Evolutionary conservation across 129 eudicot species (phyloP), one percentile per base, ranked within the genome.

Genomic region (Calendula officinalis): DNA sequence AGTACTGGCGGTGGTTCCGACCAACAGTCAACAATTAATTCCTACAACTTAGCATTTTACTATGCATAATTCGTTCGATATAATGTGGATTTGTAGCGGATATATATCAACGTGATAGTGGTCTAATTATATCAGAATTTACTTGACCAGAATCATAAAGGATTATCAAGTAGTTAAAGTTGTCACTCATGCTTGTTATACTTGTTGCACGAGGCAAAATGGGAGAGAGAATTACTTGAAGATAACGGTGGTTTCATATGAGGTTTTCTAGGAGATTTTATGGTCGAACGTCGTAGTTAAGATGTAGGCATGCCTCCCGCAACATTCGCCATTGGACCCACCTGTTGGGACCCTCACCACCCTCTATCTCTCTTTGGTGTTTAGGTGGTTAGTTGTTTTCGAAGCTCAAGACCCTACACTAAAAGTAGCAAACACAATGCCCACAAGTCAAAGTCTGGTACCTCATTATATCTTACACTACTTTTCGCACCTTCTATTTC

Each of bases 191-290:
- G 36, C 44, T 39, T 54, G 55, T 40, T 81, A 62, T 43, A 70
- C 75, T 70, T 75, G 78, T 71, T 82, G 77, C 77, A 71, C 80
- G 75, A 82, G 78, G 51, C n/a, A 36, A 78, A 78, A 58, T 42
- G 62, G 56, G 62, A 50, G 68, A 58, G 77, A 69, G 63, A 42
- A 38, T 56, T 56, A 65, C 53, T 66, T 71, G 64, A 69, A 46
- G 76, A 78, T 73, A 77, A 67, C 46, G 86, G 83, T 78, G 69
- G 87, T 82, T 82, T 77, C 71, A 62, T 13, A 64, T 37, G 81
- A 70, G 81, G 71, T 82, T 82, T 82, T 79, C 77, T 50, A 22
- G 35, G 75, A 79, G 80, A 77, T 77, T 71, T 71, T 77, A 77
- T 71, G 82, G 82, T 77, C 77, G 72, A 65, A 17, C 58, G 82